Evolutionary conservation across 2,329 filamentous ascomycete species (phyloP).

Genomic region (Fusarium sp.): DNA sequence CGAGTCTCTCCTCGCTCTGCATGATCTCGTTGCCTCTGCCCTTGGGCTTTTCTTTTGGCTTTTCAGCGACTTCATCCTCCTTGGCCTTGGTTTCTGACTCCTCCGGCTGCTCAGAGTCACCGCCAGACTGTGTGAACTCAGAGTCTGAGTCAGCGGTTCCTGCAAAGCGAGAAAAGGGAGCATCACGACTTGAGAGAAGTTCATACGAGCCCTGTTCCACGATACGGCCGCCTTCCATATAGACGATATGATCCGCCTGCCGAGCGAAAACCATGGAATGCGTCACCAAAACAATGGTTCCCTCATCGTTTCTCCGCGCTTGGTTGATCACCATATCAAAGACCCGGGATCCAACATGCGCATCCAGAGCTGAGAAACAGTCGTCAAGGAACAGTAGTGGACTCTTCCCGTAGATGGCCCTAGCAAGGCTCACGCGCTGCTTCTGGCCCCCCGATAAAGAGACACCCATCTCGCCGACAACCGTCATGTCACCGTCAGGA

Average conservation of each 20-base stretch:
- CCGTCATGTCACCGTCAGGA: constrained; percentile 23
- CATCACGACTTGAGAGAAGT: background rate
- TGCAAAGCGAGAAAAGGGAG: constrained; percentile 6
- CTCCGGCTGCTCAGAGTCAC: accelerated
- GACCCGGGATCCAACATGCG: constrained; percentile 19
- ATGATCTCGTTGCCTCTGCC: constrained; percentile 24
- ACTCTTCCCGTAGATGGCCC: constrained; percentile 19
- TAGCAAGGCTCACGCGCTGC: constrained; percentile 26
- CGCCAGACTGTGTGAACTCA: background rate
- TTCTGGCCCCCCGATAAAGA: constrained; percentile 26
- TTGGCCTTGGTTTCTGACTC: accelerated
- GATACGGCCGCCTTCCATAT: constrained; percentile 14
- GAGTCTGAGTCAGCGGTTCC: background rate
- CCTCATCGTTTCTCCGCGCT: constrained; percentile 2
- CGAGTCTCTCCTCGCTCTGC: constrained; percentile 23
- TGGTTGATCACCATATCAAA: constrained; percentile 25
- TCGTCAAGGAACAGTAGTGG: constrained; percentile 24
- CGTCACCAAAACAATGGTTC: constrained; percentile 2
- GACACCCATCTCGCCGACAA: constrained; percentile 26
- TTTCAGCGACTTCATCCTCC: background rate
- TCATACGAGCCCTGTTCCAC: constrained; percentile 19
- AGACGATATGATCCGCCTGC: constrained; percentile 22
- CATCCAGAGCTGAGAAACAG: constrained; percentile 23
- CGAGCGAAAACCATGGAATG: constrained; percentile 24
- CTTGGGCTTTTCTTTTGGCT: background rate